Evolutionary conservation across 2,329 filamentous ascomycete species (phyloP).

Genomic region (Magnaporthiopsis incrustans): DNA sequence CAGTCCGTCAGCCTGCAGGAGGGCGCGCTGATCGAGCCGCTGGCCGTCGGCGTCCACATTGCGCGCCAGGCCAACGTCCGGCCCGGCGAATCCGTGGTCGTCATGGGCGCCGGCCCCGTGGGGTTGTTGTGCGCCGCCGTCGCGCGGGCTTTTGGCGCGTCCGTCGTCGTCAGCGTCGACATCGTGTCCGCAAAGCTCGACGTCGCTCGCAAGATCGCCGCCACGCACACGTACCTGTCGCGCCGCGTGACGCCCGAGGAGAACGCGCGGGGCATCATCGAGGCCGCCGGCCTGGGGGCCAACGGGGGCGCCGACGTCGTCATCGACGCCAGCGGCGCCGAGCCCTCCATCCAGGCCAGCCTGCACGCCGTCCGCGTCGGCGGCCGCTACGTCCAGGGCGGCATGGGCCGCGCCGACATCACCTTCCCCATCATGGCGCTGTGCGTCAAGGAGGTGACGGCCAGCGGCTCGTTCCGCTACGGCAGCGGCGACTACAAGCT

Average conservation of each 20-base stretch:
- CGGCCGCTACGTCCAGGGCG: constrained; percentile 75
- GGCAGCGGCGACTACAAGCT: constrained; percentile 79
- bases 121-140: constrained; percentile 67
- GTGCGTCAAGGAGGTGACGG: constrained; percentile 81
- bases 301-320: constrained; percentile 64
- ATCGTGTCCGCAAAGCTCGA: constrained; percentile 72
- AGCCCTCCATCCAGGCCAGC: constrained; percentile 67
- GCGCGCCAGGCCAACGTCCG: background rate
- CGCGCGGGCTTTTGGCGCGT: constrained; percentile 67
- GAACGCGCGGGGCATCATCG: constrained; percentile 62
- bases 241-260: constrained; percentile 57
- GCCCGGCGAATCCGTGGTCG: background rate
- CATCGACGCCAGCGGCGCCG: constrained; percentile 73
- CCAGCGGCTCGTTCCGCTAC: constrained; percentile 86
- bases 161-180: constrained; percentile 60
- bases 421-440: constrained; percentile 86
- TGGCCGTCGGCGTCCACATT: constrained; percentile 52
- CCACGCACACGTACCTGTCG: constrained; percentile 63
- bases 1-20: constrained; percentile 37
- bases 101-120: constrained; percentile 45
- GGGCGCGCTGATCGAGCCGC: constrained; percentile 50
- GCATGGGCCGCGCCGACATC: constrained; percentile 85
- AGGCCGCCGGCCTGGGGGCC: constrained; percentile 46
- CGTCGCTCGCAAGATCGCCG: constrained; percentile 66
- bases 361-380: constrained; percentile 64